A percentile compares a stretch with the other conserved stretches of the same genome.
Evolutionary conservation across 441 rosid genomes (phyloP).

Genomic region (Pelargonium citronellum): DNA sequence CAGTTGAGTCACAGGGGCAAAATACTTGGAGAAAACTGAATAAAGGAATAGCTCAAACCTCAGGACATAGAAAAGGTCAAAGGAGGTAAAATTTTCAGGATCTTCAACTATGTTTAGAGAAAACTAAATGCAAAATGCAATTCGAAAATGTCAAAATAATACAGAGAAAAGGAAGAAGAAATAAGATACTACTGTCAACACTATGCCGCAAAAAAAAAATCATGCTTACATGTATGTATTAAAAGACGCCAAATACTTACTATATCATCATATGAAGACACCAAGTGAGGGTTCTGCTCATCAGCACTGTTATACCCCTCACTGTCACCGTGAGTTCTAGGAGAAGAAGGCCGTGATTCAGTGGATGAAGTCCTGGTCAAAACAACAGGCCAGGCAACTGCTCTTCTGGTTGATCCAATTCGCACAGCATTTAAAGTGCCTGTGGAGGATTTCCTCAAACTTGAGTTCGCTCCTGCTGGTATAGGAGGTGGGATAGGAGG

Average conservation of each 20-base stretch:
- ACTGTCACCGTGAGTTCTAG: conserved; percentile 73
- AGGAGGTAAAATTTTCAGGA: too few species aligned
- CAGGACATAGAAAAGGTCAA: background rate
- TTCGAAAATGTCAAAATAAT: background rate
- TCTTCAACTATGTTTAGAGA: too few species aligned
- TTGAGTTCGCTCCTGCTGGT: conserved; percentile 41
- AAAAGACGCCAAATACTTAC: conserved; percentile 38
- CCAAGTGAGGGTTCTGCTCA: conserved; percentile 72
- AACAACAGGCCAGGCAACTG: conserved; percentile 67
- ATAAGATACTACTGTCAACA: too few species aligned
- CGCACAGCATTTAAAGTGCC: conserved; percentile 53
- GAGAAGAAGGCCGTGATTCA: conserved; percentile 88
- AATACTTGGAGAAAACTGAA: background rate
- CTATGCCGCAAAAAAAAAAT: too few species aligned
- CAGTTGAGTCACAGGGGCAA: background rate
- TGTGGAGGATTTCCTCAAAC: conserved; percentile 38
- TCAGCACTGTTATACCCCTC: conserved; percentile 98
- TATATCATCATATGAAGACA: conserved; percentile 57
- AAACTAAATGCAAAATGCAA: too few species aligned
- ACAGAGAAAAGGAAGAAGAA: too few species aligned
- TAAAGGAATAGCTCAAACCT: background rate
- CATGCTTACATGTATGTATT: too few species aligned
- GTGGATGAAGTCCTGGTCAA: conserved; percentile 72
- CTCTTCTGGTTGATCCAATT: conserved; percentile 59
- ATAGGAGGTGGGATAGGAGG: conserved; percentile 84